Base-by-base conservation (phyloP, 192 early-diverging fungal species). In the Helicostylum pulchrum region DNA sequence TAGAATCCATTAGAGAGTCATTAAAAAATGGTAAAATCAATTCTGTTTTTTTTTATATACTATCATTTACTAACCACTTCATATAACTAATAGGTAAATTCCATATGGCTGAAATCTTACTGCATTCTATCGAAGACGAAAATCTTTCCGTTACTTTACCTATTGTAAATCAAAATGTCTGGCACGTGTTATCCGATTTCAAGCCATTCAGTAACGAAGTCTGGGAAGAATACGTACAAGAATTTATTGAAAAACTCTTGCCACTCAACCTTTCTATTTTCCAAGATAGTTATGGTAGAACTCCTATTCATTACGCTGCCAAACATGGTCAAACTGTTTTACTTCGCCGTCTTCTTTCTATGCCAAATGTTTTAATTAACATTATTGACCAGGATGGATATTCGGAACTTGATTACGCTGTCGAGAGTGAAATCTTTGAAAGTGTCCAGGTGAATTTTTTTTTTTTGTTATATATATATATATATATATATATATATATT, bases 281-380 rank as follows among this genome's bases (percentile, higher is more conserved):
- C 21, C 23, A 53, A 12, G 82, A 85, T 48, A 21, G 5, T 0
- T 30, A 67, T 12, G 59, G 56, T 12, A n/a, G 69, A 44, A 76
- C 65, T 17, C 70, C 85, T 20, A 55, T 85, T 30, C 80, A 85
- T 65, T 80, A 71, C 46, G 85, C 83, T 8, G 71, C 78, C n/a
- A 70, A 70, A 47, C 23, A 75, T 54, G 48, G 64, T 12, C 79
- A 83, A 30, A 7, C 21, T 0, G 52, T 17, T 7, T 15, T 83
- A 4, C 31, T 78, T 1, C 53, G 49, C 7, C 7, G 54, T 58
- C 50, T 85, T 3, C 53, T 85, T 23, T 11, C 11, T 2, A 26
- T 53, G 4, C 12, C 54, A 4, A 32, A 45, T 14, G 31, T 36
- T 9, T 43, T 45, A 4, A 12, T 70, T 14, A 48, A 67, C 23